These are phyloP conservation scores for Scenedesmus sp. DNA, from an alignment of 163 green algal genomes.

Conservation along the genomic window DNA sequence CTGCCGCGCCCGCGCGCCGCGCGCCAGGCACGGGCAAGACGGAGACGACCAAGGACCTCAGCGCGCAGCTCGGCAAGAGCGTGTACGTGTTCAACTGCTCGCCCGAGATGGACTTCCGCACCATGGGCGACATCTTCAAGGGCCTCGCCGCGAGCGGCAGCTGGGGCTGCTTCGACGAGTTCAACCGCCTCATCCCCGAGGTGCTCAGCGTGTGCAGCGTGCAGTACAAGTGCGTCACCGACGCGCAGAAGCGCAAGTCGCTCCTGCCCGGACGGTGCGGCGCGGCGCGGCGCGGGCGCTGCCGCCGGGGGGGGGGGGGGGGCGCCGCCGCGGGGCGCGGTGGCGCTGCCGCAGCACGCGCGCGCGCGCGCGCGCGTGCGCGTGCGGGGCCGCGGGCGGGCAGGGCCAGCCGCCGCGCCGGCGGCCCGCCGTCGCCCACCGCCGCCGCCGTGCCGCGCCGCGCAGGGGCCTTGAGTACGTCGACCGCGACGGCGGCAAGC, in stretches of 20 bases:
- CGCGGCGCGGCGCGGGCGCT: background rate
- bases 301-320: too few species aligned
- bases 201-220: slow-evolving; percentile 90
- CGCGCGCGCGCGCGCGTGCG: too few species aligned
- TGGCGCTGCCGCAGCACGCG: too few species aligned
- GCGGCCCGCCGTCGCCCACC: too few species aligned
- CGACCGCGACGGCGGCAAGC: slow-evolving; percentile 64
- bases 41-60: slow-evolving; percentile 92
- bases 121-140: slow-evolving; percentile 94
- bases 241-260: slow-evolving; percentile 88
- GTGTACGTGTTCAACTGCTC: slow-evolving; percentile 95
- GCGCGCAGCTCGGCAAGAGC: slow-evolving; percentile 85
- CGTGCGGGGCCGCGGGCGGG: too few species aligned
- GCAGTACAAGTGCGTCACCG: slow-evolving; percentile 92
- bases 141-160: slow-evolving; percentile 84
- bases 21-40: slow-evolving; percentile 82
- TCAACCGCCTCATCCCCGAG: slow-evolving; percentile 88
- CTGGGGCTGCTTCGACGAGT: slow-evolving; percentile 91
- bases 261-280: slow-evolving; percentile 73
- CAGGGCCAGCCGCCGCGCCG: too few species aligned
- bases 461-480: slow-evolving; percentile 73
- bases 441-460: slow-evolving; percentile 47
- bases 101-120: slow-evolving; percentile 91
- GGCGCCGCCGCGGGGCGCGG: too few species aligned
- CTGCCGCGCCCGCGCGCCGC: too few species aligned